Evolutionary conservation across 2,329 filamentous ascomycete genomes (phyloP).

Genomic region (Tolypocladium inflatum): DNA sequence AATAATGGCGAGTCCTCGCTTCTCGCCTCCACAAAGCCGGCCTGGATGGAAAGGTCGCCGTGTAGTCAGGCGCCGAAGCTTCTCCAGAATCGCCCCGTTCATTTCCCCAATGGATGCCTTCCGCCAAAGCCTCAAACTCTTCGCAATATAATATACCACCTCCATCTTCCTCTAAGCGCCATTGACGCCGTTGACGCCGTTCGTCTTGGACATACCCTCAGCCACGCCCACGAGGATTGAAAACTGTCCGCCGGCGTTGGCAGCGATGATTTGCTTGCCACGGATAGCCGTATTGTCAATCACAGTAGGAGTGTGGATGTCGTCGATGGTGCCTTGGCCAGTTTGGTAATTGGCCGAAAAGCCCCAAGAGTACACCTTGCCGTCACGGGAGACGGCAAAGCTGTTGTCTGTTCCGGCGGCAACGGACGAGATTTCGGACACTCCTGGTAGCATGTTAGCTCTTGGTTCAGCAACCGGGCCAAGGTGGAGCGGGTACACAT

Average conservation of each 20-base stretch:
- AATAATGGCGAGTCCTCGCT: neutral
- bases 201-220: conserved; percentile 17
- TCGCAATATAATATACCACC: neutral
- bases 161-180: neutral
- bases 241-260: conserved; percentile 84
- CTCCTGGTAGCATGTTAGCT: conserved; percentile 15
- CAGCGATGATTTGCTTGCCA: conserved; percentile 63
- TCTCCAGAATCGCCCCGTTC: neutral
- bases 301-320: conserved; percentile 65
- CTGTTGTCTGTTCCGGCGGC: conserved; percentile 64
- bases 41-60: neutral
- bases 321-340: conserved; percentile 67
- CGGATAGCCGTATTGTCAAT: conserved; percentile 80
- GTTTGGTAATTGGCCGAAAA: conserved; percentile 76
- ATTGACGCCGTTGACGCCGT: conserved; percentile 13
- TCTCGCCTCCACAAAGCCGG: neutral
- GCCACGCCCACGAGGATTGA: conserved; percentile 48
- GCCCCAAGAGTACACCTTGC: conserved; percentile 70
- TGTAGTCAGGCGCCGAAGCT: neutral
- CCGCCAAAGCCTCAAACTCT: neutral
- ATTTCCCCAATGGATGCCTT: neutral
- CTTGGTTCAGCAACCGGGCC: neutral
- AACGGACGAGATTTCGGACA: conserved; percentile 44
- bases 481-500: conserved; percentile 14
- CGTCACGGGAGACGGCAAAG: conserved; percentile 60